A percentile compares a stretch with the other conserved stretches of the same genome.
These are phyloP conservation scores for Halenospora varia DNA, from an alignment of 495 filamentous ascomycete genomes.

Conservation along the genomic window DNA sequence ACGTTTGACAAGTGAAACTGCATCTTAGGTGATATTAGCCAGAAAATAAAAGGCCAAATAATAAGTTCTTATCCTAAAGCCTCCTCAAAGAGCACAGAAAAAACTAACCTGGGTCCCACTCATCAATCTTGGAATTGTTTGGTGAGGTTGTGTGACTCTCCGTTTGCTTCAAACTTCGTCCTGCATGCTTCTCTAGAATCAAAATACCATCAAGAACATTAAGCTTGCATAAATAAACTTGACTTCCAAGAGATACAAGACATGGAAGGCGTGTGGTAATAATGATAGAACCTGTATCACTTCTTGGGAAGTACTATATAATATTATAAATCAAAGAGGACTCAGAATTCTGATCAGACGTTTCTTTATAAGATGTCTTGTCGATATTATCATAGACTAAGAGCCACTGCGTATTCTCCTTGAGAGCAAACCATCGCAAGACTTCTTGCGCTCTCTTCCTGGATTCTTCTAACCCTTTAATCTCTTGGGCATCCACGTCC, in stretches of 20 bases:
- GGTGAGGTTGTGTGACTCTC: neutral
- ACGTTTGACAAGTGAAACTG: slow-evolving; percentile 24
- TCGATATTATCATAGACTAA: slow-evolving; percentile 41
- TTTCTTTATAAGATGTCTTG: slow-evolving; percentile 22
- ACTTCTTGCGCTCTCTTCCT: slow-evolving; percentile 20
- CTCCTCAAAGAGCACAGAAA: neutral
- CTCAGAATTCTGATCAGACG: slow-evolving; percentile 20
- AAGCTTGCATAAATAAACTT: slow-evolving; percentile 12
- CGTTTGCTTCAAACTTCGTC: slow-evolving; percentile 11
- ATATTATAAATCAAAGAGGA: slow-evolving; percentile 30
- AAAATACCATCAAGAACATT: slow-evolving; percentile 14
- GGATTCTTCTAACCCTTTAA: slow-evolving; percentile 15
- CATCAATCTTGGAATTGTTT: slow-evolving; percentile 6
- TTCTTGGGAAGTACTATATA: slow-evolving; percentile 29
- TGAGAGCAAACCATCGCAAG: slow-evolving; percentile 32
- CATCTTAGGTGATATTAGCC: slow-evolving; percentile 18
- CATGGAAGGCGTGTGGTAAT: slow-evolving; percentile 33
- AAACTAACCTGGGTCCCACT: slow-evolving; percentile 23
- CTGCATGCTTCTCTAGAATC: slow-evolving; percentile 15
- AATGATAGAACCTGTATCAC: slow-evolving; percentile 36
- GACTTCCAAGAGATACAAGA: slow-evolving; percentile 20
- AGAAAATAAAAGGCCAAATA: slow-evolving; percentile 1
- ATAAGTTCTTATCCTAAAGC: neutral
- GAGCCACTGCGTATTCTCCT: slow-evolving; percentile 35
- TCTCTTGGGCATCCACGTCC: slow-evolving; percentile 5